Conservation (phyloP, 768 basidiomycete species). For the Tricholoma terreum region DNA sequence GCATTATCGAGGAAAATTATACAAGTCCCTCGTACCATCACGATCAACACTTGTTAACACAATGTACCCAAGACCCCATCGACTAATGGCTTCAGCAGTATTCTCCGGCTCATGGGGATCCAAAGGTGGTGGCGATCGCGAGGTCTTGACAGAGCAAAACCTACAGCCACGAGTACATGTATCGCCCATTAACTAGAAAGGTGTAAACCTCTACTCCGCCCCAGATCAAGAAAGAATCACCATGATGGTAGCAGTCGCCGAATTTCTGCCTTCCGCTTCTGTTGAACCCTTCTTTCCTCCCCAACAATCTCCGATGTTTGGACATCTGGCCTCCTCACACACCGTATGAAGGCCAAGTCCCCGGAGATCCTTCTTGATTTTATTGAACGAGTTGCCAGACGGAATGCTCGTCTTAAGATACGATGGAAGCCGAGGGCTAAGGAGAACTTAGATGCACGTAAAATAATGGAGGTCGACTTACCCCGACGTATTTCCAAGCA, state of each 20-base stretch:
- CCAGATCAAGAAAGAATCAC: constrained; percentile 37
- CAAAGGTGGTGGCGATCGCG: constrained; percentile 79
- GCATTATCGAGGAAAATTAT: background rate
- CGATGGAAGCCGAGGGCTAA: constrained; percentile 80
- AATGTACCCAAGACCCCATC: constrained; percentile 98
- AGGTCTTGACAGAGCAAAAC: constrained; percentile 97
- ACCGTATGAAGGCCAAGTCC: constrained; percentile 93
- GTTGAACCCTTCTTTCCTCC: constrained; percentile 72
- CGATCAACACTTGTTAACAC: constrained; percentile 96
- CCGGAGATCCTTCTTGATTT: constrained; percentile 92
- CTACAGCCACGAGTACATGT: constrained; percentile 97
- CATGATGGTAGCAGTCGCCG: constrained; percentile 99
- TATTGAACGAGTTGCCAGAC: constrained; percentile 81
- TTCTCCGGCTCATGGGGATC: constrained; percentile 98
- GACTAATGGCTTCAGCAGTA: constrained; percentile 95
- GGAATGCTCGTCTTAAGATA: constrained; percentile 92
- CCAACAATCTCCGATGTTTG: constrained; percentile 99
- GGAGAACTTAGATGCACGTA: constrained; percentile 1
- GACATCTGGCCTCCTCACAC: constrained; percentile 98
- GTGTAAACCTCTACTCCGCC: constrained; percentile 7
- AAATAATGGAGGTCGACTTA: constrained; percentile 26
- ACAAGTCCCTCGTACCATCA: constrained; percentile 64
- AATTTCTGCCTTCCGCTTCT: constrained; percentile 69
- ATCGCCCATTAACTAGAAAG: constrained; percentile 90
- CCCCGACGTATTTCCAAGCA: constrained; percentile 72